phyloP scores from a whole-genome alignment of 2,329 filamentous ascomycete species.

The Neonectria hederae region DNA sequence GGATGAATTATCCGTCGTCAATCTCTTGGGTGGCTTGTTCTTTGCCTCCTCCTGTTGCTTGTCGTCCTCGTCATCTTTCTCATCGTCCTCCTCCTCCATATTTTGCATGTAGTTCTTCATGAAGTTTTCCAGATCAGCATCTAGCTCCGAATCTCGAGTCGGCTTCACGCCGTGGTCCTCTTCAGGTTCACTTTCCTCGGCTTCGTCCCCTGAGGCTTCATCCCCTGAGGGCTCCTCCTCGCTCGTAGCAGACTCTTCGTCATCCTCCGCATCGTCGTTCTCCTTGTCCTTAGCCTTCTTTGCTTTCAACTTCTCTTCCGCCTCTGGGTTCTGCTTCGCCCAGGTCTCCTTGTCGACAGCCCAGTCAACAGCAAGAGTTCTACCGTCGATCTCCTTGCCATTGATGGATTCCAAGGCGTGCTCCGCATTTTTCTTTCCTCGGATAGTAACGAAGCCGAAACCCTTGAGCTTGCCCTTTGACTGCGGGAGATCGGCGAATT shows the following conservation, averaged over 20 bases:
- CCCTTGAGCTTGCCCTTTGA: slow-evolving; percentile 80
- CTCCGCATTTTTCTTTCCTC: slow-evolving; percentile 90
- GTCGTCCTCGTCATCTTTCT: slow-evolving; percentile 56
- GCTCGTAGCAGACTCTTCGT: slow-evolving; percentile 42
- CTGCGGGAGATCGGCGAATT: slow-evolving; percentile 85
- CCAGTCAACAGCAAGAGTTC: slow-evolving; percentile 93
- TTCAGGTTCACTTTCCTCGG: slow-evolving; percentile 42
- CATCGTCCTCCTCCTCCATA: slow-evolving; percentile 65
- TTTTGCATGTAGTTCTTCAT: slow-evolving; percentile 67
- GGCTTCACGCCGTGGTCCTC: slow-evolving; percentile 46
- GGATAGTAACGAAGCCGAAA: slow-evolving; percentile 91
- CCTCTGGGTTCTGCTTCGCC: slow-evolving; percentile 69
- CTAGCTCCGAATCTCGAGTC: slow-evolving; percentile 53
- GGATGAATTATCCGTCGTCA: slow-evolving; percentile 66
- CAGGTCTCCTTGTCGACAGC: slow-evolving; percentile 91
- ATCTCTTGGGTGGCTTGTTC: slow-evolving; percentile 41
- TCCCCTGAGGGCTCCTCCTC: slow-evolving; percentile 50
- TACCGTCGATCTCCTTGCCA: slow-evolving; percentile 88
- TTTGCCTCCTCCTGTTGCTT: slow-evolving; percentile 52
- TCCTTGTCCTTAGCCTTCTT: slow-evolving; percentile 46
- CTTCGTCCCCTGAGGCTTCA: slow-evolving; percentile 46
- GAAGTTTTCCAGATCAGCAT: slow-evolving; percentile 63
- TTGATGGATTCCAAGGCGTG: slow-evolving; percentile 86
- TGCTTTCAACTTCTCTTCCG: slow-evolving; percentile 47
- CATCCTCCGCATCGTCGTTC: slow-evolving; percentile 51